Evolutionary conservation across 805 yeast genomes (phyloP).

Genomic region (Yamadazyma laniorum): DNA sequence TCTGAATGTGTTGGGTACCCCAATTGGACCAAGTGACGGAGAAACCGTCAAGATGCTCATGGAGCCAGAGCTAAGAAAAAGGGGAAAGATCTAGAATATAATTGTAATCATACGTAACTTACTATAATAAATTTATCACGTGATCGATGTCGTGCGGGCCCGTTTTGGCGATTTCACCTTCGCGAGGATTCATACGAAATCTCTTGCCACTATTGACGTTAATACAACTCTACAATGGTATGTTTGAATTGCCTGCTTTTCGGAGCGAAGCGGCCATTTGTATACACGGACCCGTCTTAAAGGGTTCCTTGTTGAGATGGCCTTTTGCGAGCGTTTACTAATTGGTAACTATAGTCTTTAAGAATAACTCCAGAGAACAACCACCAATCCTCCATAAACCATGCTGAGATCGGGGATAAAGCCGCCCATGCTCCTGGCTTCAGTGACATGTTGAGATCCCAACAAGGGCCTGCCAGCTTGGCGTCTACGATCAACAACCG

Average conservation of each 20-base stretch:
- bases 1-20: constrained; percentile 6
- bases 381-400: constrained; percentile 47
- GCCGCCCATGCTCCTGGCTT: constrained; percentile 69
- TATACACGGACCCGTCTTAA: too few species aligned
- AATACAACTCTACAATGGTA: too few species aligned
- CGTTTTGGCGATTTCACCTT: too few species aligned
- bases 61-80: background rate
- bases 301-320: too few species aligned
- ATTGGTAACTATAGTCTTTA: constrained; percentile 14
- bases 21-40: constrained; percentile 8
- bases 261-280: too few species aligned
- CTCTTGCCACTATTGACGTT: too few species aligned
- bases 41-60: background rate
- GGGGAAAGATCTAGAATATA: background rate
- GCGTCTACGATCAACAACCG: constrained; percentile 66
- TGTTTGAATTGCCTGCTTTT: too few species aligned
- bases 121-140: too few species aligned
- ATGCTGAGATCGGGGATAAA: constrained; percentile 50
- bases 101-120: too few species aligned
- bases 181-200: too few species aligned
- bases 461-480: constrained; percentile 60
- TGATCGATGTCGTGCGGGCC: too few species aligned
- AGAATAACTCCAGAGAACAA: constrained; percentile 55
- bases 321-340: too few species aligned
- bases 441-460: constrained; percentile 65